phyloP scores from a whole-genome alignment of 306 rosid genomes.

The Fagus sylvatica region DNA sequence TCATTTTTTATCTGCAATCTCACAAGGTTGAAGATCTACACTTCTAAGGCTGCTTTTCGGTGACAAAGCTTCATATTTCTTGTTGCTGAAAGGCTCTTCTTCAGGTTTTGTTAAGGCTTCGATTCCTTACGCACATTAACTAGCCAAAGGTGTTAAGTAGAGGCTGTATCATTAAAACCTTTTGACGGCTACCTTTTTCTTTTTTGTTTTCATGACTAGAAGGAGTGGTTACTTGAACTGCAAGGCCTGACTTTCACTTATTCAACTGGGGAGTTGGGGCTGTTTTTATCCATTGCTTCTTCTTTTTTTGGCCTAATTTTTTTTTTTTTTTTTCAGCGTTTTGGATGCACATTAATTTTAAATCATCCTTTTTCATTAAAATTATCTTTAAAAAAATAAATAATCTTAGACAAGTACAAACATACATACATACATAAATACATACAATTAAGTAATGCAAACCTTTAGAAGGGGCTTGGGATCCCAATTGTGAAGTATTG shows the following conservation, averaged over 20 bases:
- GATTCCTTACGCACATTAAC: not conserved
- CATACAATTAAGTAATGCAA: conserved; percentile 20
- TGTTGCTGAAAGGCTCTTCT: not conserved
- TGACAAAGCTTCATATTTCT: not conserved
- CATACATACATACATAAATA: too few relatives aligned
- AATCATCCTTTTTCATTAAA: not conserved
- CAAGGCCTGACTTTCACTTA: not conserved
- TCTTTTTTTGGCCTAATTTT: not conserved
- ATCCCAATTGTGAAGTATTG: conserved; percentile 44
- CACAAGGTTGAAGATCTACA: not conserved
- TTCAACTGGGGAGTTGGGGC: not conserved
- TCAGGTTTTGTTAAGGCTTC: too few relatives aligned
- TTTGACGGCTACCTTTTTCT: not conserved
- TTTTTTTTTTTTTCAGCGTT: not conserved
- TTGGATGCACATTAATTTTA: not conserved
- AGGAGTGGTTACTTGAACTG: not conserved
- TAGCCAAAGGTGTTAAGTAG: not conserved
- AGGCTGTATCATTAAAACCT: not conserved
- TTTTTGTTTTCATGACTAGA: not conserved
- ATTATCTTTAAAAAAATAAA: not conserved
- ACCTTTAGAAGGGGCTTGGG: conserved; percentile 65
- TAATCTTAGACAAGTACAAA: not conserved
- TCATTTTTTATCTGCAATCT: too few relatives aligned
- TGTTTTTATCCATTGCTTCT: not conserved
- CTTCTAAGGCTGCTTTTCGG: not conserved